Evolutionary conservation across 148 eudicot species (phyloP).

Genomic region (Persicaria tinctoria): DNA sequence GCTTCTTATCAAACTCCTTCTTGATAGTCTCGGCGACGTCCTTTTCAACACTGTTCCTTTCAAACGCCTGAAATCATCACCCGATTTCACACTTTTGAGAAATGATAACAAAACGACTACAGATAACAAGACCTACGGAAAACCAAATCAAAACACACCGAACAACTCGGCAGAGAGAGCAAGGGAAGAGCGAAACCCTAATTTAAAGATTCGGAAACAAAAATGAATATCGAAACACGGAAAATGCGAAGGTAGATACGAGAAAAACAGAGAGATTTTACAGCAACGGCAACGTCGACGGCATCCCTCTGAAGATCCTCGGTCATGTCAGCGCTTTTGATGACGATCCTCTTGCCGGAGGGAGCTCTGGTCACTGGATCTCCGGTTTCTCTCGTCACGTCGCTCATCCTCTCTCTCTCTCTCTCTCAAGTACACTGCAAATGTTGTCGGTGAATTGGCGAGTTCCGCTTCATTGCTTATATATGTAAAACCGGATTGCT

Average conservation of each 20-base stretch:
- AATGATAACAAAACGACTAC: neutral
- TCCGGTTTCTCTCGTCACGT: constrained; percentile 18
- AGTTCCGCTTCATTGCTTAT: too few species aligned
- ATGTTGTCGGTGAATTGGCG: neutral
- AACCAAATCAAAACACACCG: neutral
- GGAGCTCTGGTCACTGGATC: constrained; percentile 37
- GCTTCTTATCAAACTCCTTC: constrained; percentile 89
- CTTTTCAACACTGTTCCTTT: constrained; percentile 79
- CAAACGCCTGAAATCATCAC: constrained; percentile 54
- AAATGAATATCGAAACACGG: neutral
- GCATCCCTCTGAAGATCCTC: constrained; percentile 79
- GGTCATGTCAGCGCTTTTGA: constrained; percentile 87
- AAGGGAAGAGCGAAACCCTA: neutral
- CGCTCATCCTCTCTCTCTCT: constrained; percentile 28
- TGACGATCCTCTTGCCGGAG: constrained; percentile 41
- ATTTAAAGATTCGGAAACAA: neutral
- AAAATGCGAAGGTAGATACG: neutral
- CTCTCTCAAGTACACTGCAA: neutral
- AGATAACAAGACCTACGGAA: neutral
- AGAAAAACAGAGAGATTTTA: constrained; percentile 20
- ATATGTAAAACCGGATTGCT: too few species aligned
- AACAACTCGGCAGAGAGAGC: neutral
- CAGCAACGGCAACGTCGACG: constrained; percentile 62
- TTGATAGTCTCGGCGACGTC: constrained; percentile 92
- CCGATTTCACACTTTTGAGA: neutral